Evolutionary conservation across 192 early-diverging fungal species (phyloP), one percentile per base, ranked within the genome.

Genomic region (Chytriomyces confervae): DNA sequence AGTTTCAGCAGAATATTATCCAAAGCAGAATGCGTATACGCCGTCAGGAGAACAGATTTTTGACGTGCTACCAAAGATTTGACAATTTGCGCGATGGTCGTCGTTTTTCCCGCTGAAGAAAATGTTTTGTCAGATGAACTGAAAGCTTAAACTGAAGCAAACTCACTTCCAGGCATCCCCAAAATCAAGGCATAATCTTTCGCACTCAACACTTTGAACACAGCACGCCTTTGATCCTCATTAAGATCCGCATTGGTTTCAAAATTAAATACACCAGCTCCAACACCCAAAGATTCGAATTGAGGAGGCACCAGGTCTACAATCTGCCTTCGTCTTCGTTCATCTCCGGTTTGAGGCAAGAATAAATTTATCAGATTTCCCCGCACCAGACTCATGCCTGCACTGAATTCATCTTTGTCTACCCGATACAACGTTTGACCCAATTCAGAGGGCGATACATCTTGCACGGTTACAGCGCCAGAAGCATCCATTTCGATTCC

Each of bases 1-100:
- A 98, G 81, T 84, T 97, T 98, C 13, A 95, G 83, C 57, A 97
- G 75, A 2, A 98, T 87, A 79, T 97, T 97, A 80, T 98, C 97
- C 8, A 98, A 91, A 0, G 97, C 96, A 8, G 91, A 88, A 72
- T 98, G 94, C 0, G 97, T 97, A 76, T 98, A 95, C 13, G 96
- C 93, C 6, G 94, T 91, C 46, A 98, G 66, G 44, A 98, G 83
- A 0, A 98, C 92, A 2, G 91, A 85, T 63, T 97, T 95, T 7
- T 92, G 91, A 18, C 77, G 80, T 5, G 51, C 49, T 13, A 94
- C 89, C 9, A 98, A 82, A 16, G 86, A 81, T 18, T 87, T 82
- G 20, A 96, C 92, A 18, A 97, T 88, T 36, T 91, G 83, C 0
- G 94, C 91, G 62, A 96, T 95, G 0, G 94, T 96, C 1, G 94